phyloP scores from a whole-genome alignment of 176 grass and related monocot genomes.

The Aegilops sharonensis region DNA sequence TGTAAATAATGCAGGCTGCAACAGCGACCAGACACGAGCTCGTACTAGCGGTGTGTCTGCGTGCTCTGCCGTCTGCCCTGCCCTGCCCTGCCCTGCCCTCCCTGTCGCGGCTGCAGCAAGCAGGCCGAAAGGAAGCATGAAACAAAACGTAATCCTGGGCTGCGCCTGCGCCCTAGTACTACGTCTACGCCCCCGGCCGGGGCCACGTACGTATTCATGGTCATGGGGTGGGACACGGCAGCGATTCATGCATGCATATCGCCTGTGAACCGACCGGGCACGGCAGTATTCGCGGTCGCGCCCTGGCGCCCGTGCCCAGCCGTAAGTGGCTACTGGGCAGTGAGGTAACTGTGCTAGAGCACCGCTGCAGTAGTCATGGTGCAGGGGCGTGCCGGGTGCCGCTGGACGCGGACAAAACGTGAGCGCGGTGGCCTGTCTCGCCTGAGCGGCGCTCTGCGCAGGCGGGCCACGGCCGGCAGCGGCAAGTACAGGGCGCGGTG shows the following conservation, averaged over 20 bases:
- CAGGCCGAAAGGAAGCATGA: not conserved
- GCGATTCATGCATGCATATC: too few species aligned
- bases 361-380: not conserved
- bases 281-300: not conserved
- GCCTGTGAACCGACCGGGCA: not conserved
- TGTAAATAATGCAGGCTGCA: not conserved
- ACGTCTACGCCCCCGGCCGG: not conserved
- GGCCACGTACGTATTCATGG: not conserved
- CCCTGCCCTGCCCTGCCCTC: not conserved
- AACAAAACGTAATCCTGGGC: not conserved
- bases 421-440: slow-evolving; percentile 26
- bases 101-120: not conserved
- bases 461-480: not conserved
- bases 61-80: not conserved
- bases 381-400: not conserved
- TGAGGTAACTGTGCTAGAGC: not conserved
- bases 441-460: too few species aligned
- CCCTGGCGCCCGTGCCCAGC: not conserved
- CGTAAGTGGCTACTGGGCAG: not conserved
- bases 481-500: not conserved
- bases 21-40: slow-evolving; percentile 5
- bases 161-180: not conserved
- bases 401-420: slow-evolving; percentile 42
- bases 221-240: too few species aligned
- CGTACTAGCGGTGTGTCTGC: not conserved